phyloP scores from a whole-genome alignment of 495 filamentous ascomycete genomes.

The Talaromyces wortmannii region DNA sequence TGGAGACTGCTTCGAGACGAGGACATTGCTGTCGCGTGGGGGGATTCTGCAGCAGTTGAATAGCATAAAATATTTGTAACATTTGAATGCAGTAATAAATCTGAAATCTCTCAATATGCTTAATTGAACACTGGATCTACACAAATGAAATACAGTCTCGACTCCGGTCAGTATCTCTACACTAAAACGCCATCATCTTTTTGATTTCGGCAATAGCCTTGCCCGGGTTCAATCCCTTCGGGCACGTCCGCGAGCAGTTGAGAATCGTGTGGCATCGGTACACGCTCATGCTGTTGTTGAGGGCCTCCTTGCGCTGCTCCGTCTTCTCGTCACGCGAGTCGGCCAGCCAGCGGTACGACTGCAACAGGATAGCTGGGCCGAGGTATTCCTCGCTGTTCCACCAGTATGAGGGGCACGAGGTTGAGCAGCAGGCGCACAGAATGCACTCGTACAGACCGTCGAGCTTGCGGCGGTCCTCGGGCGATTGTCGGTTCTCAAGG shows the following conservation, averaged over 20 bases:
- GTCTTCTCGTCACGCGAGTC: conserved; percentile 88
- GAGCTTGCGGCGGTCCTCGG: conserved; percentile 88
- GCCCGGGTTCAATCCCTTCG: conserved; percentile 96
- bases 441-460: conserved; percentile 99
- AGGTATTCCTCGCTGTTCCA: conserved; percentile 99
- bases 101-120: no score
- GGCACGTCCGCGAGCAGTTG: conserved; percentile 94
- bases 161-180: no score
- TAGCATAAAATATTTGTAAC: no score
- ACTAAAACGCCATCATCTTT: conserved; percentile 78
- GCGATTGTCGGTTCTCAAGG: conserved; percentile 82
- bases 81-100: no score
- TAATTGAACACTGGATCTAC: no score
- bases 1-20: no score
- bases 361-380: conserved; percentile 88
- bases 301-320: conserved; percentile 74
- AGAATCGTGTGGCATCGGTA: conserved; percentile 99
- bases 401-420: conserved; percentile 98
- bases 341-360: conserved; percentile 93
- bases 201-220: conserved; percentile 95
- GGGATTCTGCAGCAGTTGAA: no score
- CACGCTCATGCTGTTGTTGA: conserved; percentile 97
- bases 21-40: no score
- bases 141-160: no score
- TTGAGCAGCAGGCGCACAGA: conserved; percentile 98